phyloP scores from a whole-genome alignment of 208 protist species.

The Herpetomonas samuelpessoai region DNA sequence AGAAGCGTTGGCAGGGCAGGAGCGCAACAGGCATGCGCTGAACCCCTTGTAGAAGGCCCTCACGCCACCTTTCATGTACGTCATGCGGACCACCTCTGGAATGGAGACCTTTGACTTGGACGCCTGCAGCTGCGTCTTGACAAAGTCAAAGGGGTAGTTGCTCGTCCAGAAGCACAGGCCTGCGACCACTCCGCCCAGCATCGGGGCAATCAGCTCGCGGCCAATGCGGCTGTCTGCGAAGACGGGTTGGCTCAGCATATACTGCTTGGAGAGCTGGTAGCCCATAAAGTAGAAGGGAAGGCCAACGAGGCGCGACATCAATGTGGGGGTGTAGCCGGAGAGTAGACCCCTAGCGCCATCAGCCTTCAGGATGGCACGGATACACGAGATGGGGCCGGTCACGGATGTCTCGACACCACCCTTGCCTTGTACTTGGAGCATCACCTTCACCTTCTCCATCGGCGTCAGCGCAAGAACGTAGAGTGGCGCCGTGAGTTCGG shows the following conservation, averaged over 20 bases:
- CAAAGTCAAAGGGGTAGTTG: conserved; percentile 73
- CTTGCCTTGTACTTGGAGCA: conserved; percentile 53
- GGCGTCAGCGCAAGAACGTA: conserved; percentile 56
- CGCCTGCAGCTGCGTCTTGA: conserved; percentile 69
- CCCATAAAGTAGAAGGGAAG: conserved; percentile 74
- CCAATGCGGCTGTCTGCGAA: conserved; percentile 14
- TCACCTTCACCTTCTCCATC: conserved; percentile 71
- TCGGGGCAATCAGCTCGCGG: conserved; percentile 41
- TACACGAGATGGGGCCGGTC: conserved; percentile 36
- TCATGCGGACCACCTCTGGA: conserved; percentile 25
- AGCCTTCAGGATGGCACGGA: conserved; percentile 27
- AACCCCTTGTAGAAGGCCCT: conserved; percentile 61
- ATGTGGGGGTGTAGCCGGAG: conserved; percentile 52
- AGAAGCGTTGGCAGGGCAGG: conserved; percentile 62
- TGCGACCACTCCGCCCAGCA: conserved; percentile 50
- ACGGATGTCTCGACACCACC: conserved; percentile 24
- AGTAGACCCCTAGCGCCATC: conserved; percentile 43
- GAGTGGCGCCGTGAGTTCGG: conserved; percentile 56
- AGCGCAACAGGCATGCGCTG: conserved; percentile 57
- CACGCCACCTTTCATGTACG: conserved; percentile 37
- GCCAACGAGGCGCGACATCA: conserved; percentile 55
- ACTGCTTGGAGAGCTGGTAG: conserved; percentile 29
- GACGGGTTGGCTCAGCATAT: conserved; percentile 17
- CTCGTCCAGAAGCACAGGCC: conserved; percentile 64
- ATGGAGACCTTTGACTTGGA: conserved; percentile 25